phyloP scores from a whole-genome alignment of 306 rosid genomes.

The Ormosia emarginata region DNA sequence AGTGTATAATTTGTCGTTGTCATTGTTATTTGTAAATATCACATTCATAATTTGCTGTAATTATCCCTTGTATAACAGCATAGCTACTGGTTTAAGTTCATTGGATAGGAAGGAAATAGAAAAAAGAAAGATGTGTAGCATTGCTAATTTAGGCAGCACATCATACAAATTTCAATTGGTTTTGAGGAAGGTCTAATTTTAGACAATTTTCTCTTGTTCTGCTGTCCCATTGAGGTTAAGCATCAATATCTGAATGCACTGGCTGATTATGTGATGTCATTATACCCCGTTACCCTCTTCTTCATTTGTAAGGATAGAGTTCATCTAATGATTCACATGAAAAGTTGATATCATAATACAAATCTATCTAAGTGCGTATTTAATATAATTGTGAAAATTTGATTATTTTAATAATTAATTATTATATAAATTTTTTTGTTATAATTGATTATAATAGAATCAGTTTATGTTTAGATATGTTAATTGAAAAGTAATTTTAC shows the following conservation, averaged over 20 bases:
- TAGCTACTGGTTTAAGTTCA: constrained; percentile 30
- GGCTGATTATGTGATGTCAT: background rate
- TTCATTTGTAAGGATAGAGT: background rate
- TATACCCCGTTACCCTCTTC: background rate
- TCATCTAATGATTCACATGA: background rate
- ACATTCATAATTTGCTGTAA: constrained; percentile 41
- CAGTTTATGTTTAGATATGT: too few species aligned
- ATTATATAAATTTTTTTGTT: too few species aligned
- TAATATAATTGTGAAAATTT: too few species aligned
- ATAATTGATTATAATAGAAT: too few species aligned
- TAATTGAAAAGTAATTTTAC: too few species aligned
- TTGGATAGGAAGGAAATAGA: constrained; percentile 17
- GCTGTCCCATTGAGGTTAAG: background rate
- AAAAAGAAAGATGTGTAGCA: constrained; percentile 2
- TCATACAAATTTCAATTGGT: background rate
- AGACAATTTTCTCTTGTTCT: background rate
- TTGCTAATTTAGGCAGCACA: constrained; percentile 27
- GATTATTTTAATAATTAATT: too few species aligned
- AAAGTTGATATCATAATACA: background rate
- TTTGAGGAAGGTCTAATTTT: background rate
- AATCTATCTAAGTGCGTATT: background rate
- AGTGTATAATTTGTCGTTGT: constrained; percentile 21
- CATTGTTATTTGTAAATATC: constrained; percentile 40
- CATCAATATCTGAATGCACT: background rate
- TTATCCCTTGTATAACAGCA: constrained; percentile 38